phyloP scores from a whole-genome alignment of 768 basidiomycete genomes.

The Xerocomellus amylosporus region DNA sequence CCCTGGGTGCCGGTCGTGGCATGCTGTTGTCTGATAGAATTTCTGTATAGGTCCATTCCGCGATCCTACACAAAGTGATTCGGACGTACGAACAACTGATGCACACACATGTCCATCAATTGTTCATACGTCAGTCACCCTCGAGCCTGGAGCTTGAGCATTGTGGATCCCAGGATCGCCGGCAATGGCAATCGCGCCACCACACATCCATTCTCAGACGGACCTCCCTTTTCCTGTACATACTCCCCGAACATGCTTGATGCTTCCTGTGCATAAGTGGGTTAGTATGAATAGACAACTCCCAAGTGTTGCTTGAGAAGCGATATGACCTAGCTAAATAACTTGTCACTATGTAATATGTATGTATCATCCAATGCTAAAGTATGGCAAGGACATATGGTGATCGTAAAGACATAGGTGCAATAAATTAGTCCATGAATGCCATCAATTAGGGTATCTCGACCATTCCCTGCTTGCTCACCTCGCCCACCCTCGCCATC shows the following conservation, averaged over 20 bases:
- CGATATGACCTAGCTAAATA: too few relatives aligned
- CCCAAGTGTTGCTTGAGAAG: too few relatives aligned
- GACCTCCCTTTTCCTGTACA: not conserved
- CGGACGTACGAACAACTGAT: slow-evolving; percentile 13
- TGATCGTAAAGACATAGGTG: not conserved
- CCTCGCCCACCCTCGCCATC: slow-evolving; percentile 38
- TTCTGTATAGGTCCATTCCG: not conserved
- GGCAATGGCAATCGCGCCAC: not conserved
- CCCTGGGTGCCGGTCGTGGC: too few relatives aligned
- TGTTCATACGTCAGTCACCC: slow-evolving; percentile 10
- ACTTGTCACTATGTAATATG: too few relatives aligned
- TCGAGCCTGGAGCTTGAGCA: not conserved
- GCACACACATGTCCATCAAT: fast-evolving
- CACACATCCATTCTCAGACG: not conserved
- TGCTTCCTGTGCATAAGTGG: too few relatives aligned
- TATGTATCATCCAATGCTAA: too few relatives aligned
- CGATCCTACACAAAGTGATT: not conserved
- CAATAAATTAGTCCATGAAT: not conserved
- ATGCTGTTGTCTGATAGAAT: too few relatives aligned
- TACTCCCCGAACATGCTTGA: too few relatives aligned
- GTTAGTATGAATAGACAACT: too few relatives aligned
- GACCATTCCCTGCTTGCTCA: not conserved
- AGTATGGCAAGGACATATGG: too few relatives aligned
- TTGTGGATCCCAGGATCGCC: not conserved
- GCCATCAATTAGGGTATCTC: not conserved